Conservation (phyloP, 345 rosid species). For the Euphorbia lathyris region DNA sequence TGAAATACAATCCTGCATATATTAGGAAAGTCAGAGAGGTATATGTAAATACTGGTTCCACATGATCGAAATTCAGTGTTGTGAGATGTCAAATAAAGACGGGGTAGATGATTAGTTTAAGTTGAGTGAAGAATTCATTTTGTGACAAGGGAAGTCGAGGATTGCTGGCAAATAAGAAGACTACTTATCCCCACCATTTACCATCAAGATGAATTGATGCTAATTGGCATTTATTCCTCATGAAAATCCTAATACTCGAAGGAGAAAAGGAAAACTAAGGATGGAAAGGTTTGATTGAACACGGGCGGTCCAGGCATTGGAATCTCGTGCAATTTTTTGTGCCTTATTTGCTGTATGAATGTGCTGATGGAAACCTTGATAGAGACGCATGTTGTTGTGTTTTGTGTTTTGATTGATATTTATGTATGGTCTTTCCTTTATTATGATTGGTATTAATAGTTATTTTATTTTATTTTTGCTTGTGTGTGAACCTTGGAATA, state of each 20-base stretch:
- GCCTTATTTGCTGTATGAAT: conserved; percentile 40
- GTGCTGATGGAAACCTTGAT: conserved; percentile 52
- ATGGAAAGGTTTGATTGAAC: conserved; percentile 30
- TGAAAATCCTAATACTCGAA: neutral
- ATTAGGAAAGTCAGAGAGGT: conserved; percentile 6
- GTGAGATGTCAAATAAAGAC: conserved; percentile 7
- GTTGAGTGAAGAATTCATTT: conserved; percentile 26
- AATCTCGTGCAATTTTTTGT: conserved; percentile 39
- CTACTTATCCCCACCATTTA: conserved; percentile 25
- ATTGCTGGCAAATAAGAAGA: conserved; percentile 16
- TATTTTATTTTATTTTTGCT: conserved; percentile 18
- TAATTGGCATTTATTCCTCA: conserved; percentile 40
- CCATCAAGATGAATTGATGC: conserved; percentile 39
- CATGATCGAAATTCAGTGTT: conserved; percentile 6
- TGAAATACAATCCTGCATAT: conserved; percentile 2
- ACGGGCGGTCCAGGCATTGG: conserved; percentile 40
- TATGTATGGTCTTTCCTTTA: conserved; percentile 26
- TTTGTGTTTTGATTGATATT: conserved; percentile 33
- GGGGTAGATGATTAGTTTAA: conserved; percentile 20
- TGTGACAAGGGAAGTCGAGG: conserved; percentile 20
- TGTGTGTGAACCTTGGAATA: conserved; percentile 47
- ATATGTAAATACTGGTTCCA: conserved; percentile 6
- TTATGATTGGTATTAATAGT: conserved; percentile 15
- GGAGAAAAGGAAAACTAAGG: neutral
- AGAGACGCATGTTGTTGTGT: conserved; percentile 41